Conservation (phyloP, 441 rosid genomes). For the Mallotus japonicus region DNA sequence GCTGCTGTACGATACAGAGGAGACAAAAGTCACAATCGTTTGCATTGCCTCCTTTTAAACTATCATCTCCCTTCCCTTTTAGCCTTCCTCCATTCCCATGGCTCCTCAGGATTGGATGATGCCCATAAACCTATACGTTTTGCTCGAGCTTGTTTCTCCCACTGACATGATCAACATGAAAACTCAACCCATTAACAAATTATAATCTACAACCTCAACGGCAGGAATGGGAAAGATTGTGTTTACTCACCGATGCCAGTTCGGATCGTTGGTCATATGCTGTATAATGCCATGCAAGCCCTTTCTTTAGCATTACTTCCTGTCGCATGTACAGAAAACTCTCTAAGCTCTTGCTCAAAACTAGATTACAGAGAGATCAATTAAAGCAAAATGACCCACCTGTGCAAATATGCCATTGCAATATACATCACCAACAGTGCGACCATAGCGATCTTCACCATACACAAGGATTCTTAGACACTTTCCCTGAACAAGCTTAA, state of each 20-base stretch:
- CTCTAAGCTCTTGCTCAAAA: background rate
- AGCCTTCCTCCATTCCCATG: conserved; percentile 78
- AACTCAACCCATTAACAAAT: background rate
- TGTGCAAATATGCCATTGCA: conserved; percentile 61
- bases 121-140: conserved; percentile 73
- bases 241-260: conserved; percentile 46
- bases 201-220: background rate
- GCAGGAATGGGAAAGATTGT: conserved; percentile 8
- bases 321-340: conserved; percentile 11
- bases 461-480: conserved; percentile 53
- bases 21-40: background rate
- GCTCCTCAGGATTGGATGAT: conserved; percentile 64
- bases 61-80: conserved; percentile 41
- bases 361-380: background rate
- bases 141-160: conserved; percentile 75
- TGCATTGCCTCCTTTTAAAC: background rate
- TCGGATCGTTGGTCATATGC: conserved; percentile 59
- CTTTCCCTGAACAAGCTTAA: conserved; percentile 58
- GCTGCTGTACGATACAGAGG: background rate
- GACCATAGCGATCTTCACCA: conserved; percentile 61
- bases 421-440: conserved; percentile 66
- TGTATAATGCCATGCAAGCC: conserved; percentile 76
- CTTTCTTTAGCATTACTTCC: conserved; percentile 81
- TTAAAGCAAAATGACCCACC: conserved; percentile 25
- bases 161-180: conserved; percentile 34